Conservation (phyloP, 2,329 filamentous ascomycete species). For the Rutstroemia sp. region DNA sequence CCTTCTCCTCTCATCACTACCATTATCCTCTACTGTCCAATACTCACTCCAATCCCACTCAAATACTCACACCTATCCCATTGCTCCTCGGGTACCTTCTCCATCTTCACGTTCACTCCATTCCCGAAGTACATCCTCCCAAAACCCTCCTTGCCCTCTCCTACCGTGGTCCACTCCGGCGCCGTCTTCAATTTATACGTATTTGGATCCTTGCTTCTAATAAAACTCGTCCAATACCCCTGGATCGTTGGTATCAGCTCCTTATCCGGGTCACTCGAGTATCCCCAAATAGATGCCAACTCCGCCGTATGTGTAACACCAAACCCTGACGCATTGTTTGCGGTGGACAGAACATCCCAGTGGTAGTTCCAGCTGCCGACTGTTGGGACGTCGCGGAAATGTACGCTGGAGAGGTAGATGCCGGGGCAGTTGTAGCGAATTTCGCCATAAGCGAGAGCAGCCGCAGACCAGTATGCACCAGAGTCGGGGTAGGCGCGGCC, state of each 20-base stretch:
- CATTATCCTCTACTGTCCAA: neutral
- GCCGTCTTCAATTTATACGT: slow-evolving; percentile 35
- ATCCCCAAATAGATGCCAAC: slow-evolving; percentile 57
- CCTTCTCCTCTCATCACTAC: neutral
- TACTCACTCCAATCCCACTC: slow-evolving; percentile 5
- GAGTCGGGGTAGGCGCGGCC: slow-evolving; percentile 39
- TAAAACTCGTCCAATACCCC: slow-evolving; percentile 68
- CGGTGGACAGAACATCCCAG: slow-evolving; percentile 50
- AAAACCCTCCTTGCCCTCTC: neutral
- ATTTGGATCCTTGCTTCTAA: slow-evolving; percentile 59
- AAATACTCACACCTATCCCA: slow-evolving; percentile 4
- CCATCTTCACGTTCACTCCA: slow-evolving; percentile 4
- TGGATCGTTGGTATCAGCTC: slow-evolving; percentile 44
- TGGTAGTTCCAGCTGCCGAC: slow-evolving; percentile 56
- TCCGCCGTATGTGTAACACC: slow-evolving; percentile 64
- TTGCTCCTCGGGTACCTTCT: neutral
- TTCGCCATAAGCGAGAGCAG: slow-evolving; percentile 53
- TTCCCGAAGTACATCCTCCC: slow-evolving; percentile 2
- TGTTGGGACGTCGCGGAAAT: slow-evolving; percentile 18
- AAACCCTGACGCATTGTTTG: slow-evolving; percentile 41
- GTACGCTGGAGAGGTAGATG: slow-evolving; percentile 38
- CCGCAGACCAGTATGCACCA: slow-evolving; percentile 51
- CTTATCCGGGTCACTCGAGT: slow-evolving; percentile 31
- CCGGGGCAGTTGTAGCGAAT: slow-evolving; percentile 59
- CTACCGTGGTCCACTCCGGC: slow-evolving; percentile 40